Evolutionary conservation across 108 stramenopile species (phyloP).

Genomic region (Nitzschia putrida): DNA sequence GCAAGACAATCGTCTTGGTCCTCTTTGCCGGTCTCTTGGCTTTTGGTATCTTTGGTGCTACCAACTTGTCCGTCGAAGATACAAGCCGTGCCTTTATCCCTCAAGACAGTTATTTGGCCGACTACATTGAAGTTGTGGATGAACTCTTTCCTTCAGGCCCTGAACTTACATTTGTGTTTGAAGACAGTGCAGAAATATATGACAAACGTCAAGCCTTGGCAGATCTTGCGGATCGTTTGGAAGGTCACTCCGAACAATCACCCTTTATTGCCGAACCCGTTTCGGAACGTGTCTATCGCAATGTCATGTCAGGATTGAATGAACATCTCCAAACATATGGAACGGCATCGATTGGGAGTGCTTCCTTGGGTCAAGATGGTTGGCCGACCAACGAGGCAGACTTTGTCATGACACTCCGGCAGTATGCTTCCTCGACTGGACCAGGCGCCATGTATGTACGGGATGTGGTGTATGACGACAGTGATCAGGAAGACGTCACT

Average conservation of each 20-base stretch:
- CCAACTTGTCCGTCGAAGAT: conserved; percentile 61
- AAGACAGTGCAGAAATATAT: conserved; percentile 50
- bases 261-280: conserved; percentile 69
- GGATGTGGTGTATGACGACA: conserved; percentile 47
- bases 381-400: conserved; percentile 58
- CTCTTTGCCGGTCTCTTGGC: conserved; percentile 49
- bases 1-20: conserved; percentile 41
- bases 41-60: conserved; percentile 53
- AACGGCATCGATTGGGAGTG: conserved; percentile 27
- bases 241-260: conserved; percentile 38
- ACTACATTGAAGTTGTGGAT: conserved; percentile 53
- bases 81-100: conserved; percentile 73
- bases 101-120: conserved; percentile 68
- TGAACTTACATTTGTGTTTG: conserved; percentile 47
- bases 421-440: conserved; percentile 33
- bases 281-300: conserved; percentile 46
- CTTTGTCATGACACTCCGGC: conserved; percentile 39
- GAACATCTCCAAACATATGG: conserved; percentile 37
- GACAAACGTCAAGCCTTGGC: conserved; percentile 42
- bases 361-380: conserved; percentile 43
- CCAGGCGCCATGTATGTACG: conserved; percentile 49
- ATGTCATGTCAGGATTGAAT: conserved; percentile 55
- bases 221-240: conserved; percentile 44
- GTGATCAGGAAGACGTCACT: conserved; percentile 17
- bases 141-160: conserved; percentile 52